Evolutionary conservation across 129 eudicot genomes (phyloP).

Genomic region (Flaveria brownii): DNA sequence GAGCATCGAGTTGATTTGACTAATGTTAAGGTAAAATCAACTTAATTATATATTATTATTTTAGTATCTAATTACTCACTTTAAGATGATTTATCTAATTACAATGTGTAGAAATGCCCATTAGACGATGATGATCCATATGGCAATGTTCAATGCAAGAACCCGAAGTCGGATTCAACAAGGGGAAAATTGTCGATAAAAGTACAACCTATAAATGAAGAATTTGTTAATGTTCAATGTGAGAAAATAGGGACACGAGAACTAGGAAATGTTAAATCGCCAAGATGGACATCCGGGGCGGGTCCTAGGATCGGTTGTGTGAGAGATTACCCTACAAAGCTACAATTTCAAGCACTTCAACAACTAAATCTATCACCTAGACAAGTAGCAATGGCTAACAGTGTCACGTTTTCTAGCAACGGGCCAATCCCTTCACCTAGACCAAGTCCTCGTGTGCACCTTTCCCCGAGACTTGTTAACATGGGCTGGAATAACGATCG

Average conservation of each 20-base stretch:
- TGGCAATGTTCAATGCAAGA: not conserved
- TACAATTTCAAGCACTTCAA: slow-evolving; percentile 59
- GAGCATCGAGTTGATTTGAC: slow-evolving; percentile 56
- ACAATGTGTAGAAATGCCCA: slow-evolving; percentile 47
- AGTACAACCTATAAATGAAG: slow-evolving; percentile 6
- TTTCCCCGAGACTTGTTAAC: slow-evolving; percentile 51
- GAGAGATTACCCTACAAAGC: slow-evolving; percentile 53
- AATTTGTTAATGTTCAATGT: slow-evolving; percentile 1
- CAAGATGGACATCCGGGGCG: slow-evolving; percentile 58
- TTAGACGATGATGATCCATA: slow-evolving; percentile 56
- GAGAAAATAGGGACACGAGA: slow-evolving; percentile 21
- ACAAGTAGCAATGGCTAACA: not conserved
- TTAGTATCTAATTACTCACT: not conserved
- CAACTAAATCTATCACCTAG: slow-evolving; percentile 58
- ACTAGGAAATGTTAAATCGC: slow-evolving; percentile 29
- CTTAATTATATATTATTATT: not conserved
- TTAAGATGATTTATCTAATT: not conserved
- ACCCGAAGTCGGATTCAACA: slow-evolving; percentile 1
- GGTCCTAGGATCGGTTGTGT: slow-evolving; percentile 68
- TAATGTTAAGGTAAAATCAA: slow-evolving; percentile 55
- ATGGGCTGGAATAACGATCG: slow-evolving; percentile 41
- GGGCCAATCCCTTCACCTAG: slow-evolving; percentile 70
- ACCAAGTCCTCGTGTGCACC: slow-evolving; percentile 46
- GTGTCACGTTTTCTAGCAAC: slow-evolving; percentile 14
- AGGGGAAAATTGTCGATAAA: slow-evolving; percentile 13